Evolutionary conservation across 2,329 filamentous ascomycete genomes (phyloP).

Genomic region (Colletotrichum eremochloae): DNA sequence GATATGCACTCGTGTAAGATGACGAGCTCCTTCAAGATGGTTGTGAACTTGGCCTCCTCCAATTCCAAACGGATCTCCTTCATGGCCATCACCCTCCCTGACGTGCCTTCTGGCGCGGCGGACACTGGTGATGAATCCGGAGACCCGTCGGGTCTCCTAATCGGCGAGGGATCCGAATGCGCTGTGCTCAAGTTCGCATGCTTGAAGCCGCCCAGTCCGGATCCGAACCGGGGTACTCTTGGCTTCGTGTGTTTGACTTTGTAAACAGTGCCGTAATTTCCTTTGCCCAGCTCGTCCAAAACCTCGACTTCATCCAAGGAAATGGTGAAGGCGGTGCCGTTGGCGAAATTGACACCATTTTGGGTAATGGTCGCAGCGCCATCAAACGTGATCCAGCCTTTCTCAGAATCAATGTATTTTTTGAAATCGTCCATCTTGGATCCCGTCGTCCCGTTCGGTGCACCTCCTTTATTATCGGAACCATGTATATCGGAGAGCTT

Average conservation of each 20-base stretch:
- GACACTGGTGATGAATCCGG: slow-evolving; percentile 47
- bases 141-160: slow-evolving; percentile 48
- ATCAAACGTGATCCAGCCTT: slow-evolving; percentile 91
- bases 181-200: slow-evolving; percentile 54
- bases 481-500: slow-evolving; percentile 37
- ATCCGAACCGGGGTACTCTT: slow-evolving; percentile 68
- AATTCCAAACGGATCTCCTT: slow-evolving; percentile 97
- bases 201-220: slow-evolving; percentile 67
- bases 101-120: slow-evolving; percentile 58
- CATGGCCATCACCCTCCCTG: slow-evolving; percentile 96
- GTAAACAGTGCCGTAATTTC: slow-evolving; percentile 98
- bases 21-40: slow-evolving; percentile 97
- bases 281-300: slow-evolving; percentile 93
- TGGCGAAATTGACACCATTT: slow-evolving; percentile 91
- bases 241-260: slow-evolving; percentile 89
- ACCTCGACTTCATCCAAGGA: slow-evolving; percentile 96
- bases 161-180: slow-evolving; percentile 52
- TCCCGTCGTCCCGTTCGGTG: slow-evolving; percentile 55
- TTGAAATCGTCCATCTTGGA: slow-evolving; percentile 72
- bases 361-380: slow-evolving; percentile 92
- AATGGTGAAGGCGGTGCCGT: slow-evolving; percentile 90
- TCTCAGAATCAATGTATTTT: slow-evolving; percentile 91
- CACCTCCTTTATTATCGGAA: slow-evolving; percentile 30
- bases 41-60: slow-evolving; percentile 95
- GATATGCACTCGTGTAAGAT: slow-evolving; percentile 95